Evolutionary conservation across 2,329 filamentous ascomycete species (phyloP), one percentile per base, ranked within the genome.

Genomic region (Aspergillus fructus): DNA sequence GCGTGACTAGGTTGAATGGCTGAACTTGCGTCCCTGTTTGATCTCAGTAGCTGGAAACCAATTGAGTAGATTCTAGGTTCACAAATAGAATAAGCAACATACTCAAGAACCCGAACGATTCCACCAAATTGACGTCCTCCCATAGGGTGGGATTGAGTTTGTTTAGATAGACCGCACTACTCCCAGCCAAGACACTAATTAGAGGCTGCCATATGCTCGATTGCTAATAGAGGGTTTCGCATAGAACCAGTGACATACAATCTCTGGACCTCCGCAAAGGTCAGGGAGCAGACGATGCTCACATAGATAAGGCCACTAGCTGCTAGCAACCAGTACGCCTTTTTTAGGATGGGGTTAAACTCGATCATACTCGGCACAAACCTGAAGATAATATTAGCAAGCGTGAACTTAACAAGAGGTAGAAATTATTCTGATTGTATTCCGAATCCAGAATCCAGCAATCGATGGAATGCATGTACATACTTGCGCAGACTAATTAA

Each of bases 91-190:
- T n/a, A 34, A 27, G 23, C n/a, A 40, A 74, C 82, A 69, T 74
- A 93, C 90, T 89, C 53, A 90, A 86, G 73, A 96, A 97, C 0
- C 93, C 93, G 81, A 91, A 96, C 63, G 84, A 83, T 70, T 96
- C 89, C 0, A 92, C 90, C 58, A 86, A 81, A 60, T 91, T 85
- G 43, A 93, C 73, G 69, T 96, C 85, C 63, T 88, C 81, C 83
- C 86, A 92, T 71, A 83, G 85, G 3, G 84, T 80, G 3, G 87
- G 88, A 62, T 91, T 88, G 64, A 96, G 72, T 60, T 89, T 89
- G 74, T 97, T 89, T 27, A 89, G 87, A 71, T 97, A 99, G 5
- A 97, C 74, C 23, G 89, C 87, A 69, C 92, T 96, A 64, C 49
- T 19, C 13, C 24, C 4, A 21, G 12, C 15, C 15, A 27, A 30